Evolutionary conservation across 2,329 filamentous ascomycete genomes (phyloP), one percentile per base, ranked within the genome.

Genomic region (Nothopassalora personata): DNA sequence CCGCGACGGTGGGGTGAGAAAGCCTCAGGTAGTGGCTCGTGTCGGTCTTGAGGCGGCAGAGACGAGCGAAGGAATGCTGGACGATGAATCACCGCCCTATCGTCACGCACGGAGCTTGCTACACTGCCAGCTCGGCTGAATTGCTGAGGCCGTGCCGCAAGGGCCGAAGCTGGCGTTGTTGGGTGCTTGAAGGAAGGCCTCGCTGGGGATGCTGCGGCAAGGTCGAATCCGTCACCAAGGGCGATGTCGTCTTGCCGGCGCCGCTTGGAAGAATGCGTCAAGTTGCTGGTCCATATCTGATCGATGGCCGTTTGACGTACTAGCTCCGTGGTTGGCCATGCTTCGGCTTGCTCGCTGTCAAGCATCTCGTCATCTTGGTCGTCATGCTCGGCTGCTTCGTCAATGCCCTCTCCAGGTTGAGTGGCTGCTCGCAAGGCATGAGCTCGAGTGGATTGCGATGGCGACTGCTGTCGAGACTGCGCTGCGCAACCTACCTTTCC

Each of bases 1-100:
- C 75, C 76, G 59, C 76, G 77, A 28, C 80, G 74, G 50, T 79
- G 77, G 1, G 82, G 81, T 0, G 81, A 83, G 68, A 84, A 84
- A 43, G 78, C 74, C 45, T 81, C 78, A 0, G 81, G 80, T 0
- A 81, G 70, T 0, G 79, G 79, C 4, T 71, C 70, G 13, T 61
- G 50, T 11, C 48, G 63, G 1, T 72, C 70, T 11, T 68, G 70
- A 3, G 71, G 66, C 11, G 70, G 69, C 3, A 64, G 59, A 1
- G 71, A 66, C 2, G 74, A 72, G 58, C 72, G 70, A 48, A 77
- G 64, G 67, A 78, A 78, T 15, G 71, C 64, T 9, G 76, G 75
- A 48, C 75, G 72, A 23, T 57, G 62, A 55, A 59, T 47, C 43
- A 43, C 49, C 39, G 54, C 39, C 36, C 36, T 55, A 10, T 62